Base-by-base conservation (phyloP, 257 asterid genomes). In the Rauvolfia tetraphylla region DNA sequence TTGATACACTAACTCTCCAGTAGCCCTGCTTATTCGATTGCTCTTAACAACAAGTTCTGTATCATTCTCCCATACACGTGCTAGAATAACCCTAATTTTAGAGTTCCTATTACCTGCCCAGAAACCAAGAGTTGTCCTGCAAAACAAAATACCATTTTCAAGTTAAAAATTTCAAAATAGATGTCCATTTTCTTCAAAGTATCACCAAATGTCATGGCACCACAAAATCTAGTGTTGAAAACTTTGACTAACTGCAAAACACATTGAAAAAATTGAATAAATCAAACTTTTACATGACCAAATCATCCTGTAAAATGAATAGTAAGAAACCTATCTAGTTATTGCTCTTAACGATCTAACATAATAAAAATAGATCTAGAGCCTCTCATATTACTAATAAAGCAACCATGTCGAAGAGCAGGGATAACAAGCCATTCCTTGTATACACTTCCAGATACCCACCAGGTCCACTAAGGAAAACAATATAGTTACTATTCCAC, bases 71-170 rank as follows among this genome's bases (percentile, higher is more conserved):
- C 99, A 95, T 53, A 76, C 97, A 71, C 83, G 92, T 5, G 99
- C 99, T 84, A 95, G 76, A 66, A 91, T 91, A 79, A 95, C 99
- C 85, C 98, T 83, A 56, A 95, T 95, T 89, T 85, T 95, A 75
- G 98, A 95, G 85, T 95, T 95, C 83, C 97, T 86, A 80, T 89
- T 93, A 79, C 99, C 99, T 23, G 99, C 99, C 99, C 99, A 95
- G 87, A 91, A 95, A 68, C 98, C 99, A 44, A 95, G 96, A 39
- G 84, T 84, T 44, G 96, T 93, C 97, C 98, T 95, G 97, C 83
- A 87, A 76, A 76, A 81, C 9, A 81, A 20, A 72, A 44, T 29
- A 72, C 77, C 36, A 81, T 63, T 51, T 79, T 53, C 58, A 54
- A 23, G 44, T 29, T 77, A 71, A 38, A 66, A 62, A 29, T 56